Base-by-base conservation (phyloP, 2,329 filamentous ascomycete genomes). In the Rhinocladiella similis region DNA sequence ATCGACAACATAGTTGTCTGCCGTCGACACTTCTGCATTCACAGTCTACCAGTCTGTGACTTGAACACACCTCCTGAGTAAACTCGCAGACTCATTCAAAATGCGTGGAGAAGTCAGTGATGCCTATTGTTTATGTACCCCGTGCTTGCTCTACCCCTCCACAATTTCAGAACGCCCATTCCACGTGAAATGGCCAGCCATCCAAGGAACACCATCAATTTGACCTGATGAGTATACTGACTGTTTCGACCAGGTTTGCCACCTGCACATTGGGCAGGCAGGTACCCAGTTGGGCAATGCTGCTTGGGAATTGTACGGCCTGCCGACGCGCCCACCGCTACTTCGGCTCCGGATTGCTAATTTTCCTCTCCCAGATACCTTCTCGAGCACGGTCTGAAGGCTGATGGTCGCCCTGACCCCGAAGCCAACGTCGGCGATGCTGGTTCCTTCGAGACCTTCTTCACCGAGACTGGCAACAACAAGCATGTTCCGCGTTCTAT, bases 401-500 rank as follows among this genome's bases (percentile, higher is more conserved):
- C 79, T 53, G 83, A 87, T 69, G 84, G 84, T 60, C 79, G 77
- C 56, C 75, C 79, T 54, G 78, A 86, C 68, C 77, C 82, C 14
- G 79, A 83, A 48, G 77, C 77, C 47, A 79, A 80, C 2, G 66
- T 80, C 50, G 77, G 76, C 56, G 78, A 82, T 58, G 74, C 75
- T 48, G 83, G 83, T 60, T 83, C 83, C 47, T 83, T 80, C 66
- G 83, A 86, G 66, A 87, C 83, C 59, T 87, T 87, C 73, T 87
- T 87, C 76, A 85, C 80, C 55, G 83, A 87, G 72, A 85, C 84
- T 35, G 75, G 78, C 63, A 78, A 69, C 66, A 83, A 83, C 65
- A 87, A 87, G 82, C 86, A 86, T 68, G 84, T 87, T 18, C 84
- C 84, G 57, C 81, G 84, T 58, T 85, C 83, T 55, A 85, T 87